Evolutionary conservation across 164 flowering plant genomes (phyloP).

Genomic region (Piper betle): DNA sequence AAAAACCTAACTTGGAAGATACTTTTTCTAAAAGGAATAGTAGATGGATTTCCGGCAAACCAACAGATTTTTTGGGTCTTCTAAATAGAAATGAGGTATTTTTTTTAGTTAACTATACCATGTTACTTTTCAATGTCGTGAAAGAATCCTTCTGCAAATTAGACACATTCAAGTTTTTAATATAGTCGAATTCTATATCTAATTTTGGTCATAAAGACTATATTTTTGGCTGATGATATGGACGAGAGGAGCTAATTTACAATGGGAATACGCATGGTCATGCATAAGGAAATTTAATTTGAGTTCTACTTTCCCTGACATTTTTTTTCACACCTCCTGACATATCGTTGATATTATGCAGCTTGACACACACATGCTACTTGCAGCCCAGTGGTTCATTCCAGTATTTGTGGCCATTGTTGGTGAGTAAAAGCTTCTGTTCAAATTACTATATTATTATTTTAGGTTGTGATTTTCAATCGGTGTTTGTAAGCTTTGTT

Average conservation of each 20-base stretch:
- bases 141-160: too few species aligned
- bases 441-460: neutral
- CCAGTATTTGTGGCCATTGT: constrained; percentile 48
- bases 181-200: too few species aligned
- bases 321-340: neutral
- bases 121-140: neutral
- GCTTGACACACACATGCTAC: constrained; percentile 56
- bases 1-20: constrained; percentile 13
- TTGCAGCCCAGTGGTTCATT: constrained; percentile 68
- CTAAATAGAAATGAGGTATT: constrained; percentile 70
- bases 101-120: neutral
- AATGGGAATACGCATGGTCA: neutral
- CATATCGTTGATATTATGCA: constrained; percentile 21
- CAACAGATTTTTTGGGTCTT: constrained; percentile 32
- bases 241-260: too few species aligned
- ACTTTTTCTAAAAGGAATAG: constrained; percentile 7
- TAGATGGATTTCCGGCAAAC: constrained; percentile 29
- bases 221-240: too few species aligned
- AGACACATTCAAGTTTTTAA: too few species aligned
- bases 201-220: too few species aligned
- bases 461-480: neutral
- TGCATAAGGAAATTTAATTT: neutral
- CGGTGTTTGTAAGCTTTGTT: neutral
- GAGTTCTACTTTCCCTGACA: neutral
- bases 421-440: constrained; percentile 32